Percentiles rank a stretch among this genome's conserved stretches.
Conservation (phyloP, 495 filamentous ascomycete genomes). For the Aspergillus heteromorphus region DNA sequence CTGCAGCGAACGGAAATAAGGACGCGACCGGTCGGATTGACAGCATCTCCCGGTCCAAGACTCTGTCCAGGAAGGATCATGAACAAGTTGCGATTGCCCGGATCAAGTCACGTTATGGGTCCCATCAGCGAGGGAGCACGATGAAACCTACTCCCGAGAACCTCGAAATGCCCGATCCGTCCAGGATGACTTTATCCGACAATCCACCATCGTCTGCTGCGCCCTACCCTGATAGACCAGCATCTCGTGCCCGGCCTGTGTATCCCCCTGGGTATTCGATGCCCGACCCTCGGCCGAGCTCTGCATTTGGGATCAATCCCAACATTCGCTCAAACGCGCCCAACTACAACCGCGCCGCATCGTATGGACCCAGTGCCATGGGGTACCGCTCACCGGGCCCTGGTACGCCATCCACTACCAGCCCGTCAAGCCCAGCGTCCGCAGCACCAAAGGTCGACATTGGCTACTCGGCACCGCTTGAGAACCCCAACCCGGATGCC, state of each 20-base stretch:
- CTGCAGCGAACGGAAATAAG: conserved; percentile 85
- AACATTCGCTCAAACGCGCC: conserved; percentile 45
- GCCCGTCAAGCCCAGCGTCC: conserved; percentile 24
- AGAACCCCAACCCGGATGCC: conserved; percentile 30
- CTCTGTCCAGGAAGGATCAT: conserved; percentile 83
- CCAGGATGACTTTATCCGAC: conserved; percentile 38
- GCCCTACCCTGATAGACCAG: conserved; percentile 35
- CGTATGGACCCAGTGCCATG: conserved; percentile 33
- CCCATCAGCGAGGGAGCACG: conserved; percentile 60
- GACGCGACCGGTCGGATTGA: conserved; percentile 80
- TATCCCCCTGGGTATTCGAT: conserved; percentile 58
- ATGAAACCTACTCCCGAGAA: conserved; percentile 51
- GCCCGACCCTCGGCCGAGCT: conserved; percentile 51
- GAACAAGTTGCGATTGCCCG: conserved; percentile 83
- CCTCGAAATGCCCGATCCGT: conserved; percentile 70
- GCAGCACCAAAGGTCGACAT: conserved; percentile 43
- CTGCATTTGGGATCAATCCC: conserved; percentile 61
- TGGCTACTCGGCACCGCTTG: conserved; percentile 49
- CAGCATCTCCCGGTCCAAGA: conserved; percentile 78
- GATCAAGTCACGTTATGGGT: conserved; percentile 91
- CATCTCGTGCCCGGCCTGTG: conserved; percentile 47
- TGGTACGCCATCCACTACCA: conserved; percentile 26
- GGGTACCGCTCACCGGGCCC: conserved; percentile 37
- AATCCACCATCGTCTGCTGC: conserved; percentile 31
- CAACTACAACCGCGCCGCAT: conserved; percentile 27